phyloP scores from a whole-genome alignment of 164 flowering plant species.

The Nymphaea colorata region DNA sequence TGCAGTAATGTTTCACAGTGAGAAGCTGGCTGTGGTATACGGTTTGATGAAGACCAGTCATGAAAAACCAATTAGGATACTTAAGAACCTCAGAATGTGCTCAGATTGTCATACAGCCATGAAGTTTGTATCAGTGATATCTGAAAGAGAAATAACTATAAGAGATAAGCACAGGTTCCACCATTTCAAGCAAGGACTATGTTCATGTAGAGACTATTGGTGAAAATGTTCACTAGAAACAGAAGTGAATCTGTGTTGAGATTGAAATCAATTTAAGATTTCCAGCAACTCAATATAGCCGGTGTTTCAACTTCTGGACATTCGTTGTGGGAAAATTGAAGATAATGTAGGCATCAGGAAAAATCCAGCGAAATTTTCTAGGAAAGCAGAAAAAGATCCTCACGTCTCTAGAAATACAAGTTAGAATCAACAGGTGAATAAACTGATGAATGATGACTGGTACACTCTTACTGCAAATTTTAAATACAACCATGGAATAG shows the following conservation, averaged over 20 bases:
- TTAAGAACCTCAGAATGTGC: constrained; percentile 52
- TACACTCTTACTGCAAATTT: too few relatives aligned
- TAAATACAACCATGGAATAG: too few relatives aligned
- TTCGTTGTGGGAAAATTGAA: too few relatives aligned
- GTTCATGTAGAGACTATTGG: constrained; percentile 66
- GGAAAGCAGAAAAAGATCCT: too few relatives aligned
- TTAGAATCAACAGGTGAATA: too few relatives aligned
- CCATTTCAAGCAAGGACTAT: constrained; percentile 44
- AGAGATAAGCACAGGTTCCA: constrained; percentile 61
- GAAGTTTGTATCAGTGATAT: constrained; percentile 37
- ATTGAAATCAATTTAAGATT: too few relatives aligned
- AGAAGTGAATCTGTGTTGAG: background rate
- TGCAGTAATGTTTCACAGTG: constrained; percentile 42
- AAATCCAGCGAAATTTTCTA: too few relatives aligned
- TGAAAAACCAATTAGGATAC: constrained; percentile 31
- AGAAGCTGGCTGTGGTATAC: constrained; percentile 50
- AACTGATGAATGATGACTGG: too few relatives aligned
- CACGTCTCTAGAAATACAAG: too few relatives aligned
- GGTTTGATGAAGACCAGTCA: constrained; percentile 35
- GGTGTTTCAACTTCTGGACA: too few relatives aligned
- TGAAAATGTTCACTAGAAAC: constrained; percentile 4
- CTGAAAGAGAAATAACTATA: constrained; percentile 43
- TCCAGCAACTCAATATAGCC: too few relatives aligned
- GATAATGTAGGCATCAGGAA: too few relatives aligned
- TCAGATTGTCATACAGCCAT: constrained; percentile 52